Base-by-base conservation (phyloP, 2,329 filamentous ascomycete genomes). In the Aaosphaeria pasadenensis region DNA sequence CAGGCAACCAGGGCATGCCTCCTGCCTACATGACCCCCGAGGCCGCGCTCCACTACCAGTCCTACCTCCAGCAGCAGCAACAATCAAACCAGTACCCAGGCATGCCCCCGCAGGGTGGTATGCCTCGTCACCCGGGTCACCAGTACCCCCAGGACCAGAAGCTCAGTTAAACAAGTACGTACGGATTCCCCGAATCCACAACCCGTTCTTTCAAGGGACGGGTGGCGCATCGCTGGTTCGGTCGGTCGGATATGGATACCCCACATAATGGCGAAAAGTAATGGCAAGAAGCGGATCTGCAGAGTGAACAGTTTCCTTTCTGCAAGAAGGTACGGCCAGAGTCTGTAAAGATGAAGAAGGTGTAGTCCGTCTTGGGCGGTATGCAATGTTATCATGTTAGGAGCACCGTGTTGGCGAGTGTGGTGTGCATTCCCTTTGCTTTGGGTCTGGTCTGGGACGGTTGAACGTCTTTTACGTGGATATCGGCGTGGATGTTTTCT, bases 31-130 rank as follows among this genome's bases (percentile, higher is more conserved):
- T 82, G 78, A 81, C 79, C 48, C 78, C 77, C 50, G 79, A 82
- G 60, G 81, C 85, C 56, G 82, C 89, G 64, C 85, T 91, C 71
- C 88, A 90, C 52, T 95, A 95, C 69, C 87, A 90, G 67, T 88
- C 84, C 70, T 94, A 94, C 67, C 84, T 95, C 48, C 80, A 83
- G 62, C 85, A 88, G 69, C 86, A 82, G 65, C 70, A 72, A 48
- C 63, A 79, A 59, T 80, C 81, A 56, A 84, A 83, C 63, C 87
- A 86, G 63, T 91, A 91, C 63, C 84, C 83, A 39, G 74, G 73
- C 44, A 89, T 95, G 84, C 87, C 87, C 45, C 81, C 87, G 46
- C 86, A 88, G 68, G 79, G 82, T 55, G 84, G 88, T 60, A 89
- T 94, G 81, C 86, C 88, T 49, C 67, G 66, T 50, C 69, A 72